phyloP scores from a whole-genome alignment of 148 eudicot genomes.

The Camellia lanceoleosa region DNA sequence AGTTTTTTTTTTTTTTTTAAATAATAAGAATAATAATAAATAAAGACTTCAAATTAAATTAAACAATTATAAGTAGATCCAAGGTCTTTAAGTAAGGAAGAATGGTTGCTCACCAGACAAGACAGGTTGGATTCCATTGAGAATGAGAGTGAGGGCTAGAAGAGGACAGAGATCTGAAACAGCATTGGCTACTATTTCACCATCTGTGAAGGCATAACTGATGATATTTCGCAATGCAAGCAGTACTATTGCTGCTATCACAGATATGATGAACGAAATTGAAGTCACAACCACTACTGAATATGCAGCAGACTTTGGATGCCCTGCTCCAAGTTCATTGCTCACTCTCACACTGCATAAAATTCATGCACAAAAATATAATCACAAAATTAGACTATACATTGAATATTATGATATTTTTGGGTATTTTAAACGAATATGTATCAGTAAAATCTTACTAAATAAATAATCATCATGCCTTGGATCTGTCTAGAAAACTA shows the following conservation, averaged over 20 bases:
- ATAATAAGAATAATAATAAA: too few relatives aligned
- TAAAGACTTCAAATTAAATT: too few relatives aligned
- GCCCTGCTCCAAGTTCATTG: constrained; percentile 25
- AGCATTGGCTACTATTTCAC: constrained; percentile 27
- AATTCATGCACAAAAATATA: too few relatives aligned
- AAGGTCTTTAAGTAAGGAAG: too few relatives aligned
- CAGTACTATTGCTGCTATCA: constrained; percentile 9
- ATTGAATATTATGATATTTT: too few relatives aligned
- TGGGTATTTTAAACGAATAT: too few relatives aligned
- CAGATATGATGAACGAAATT: constrained; percentile 19
- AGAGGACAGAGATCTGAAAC: constrained; percentile 31
- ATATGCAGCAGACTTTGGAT: constrained; percentile 21
- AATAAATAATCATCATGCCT: too few relatives aligned
- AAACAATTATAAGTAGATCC: too few relatives aligned
- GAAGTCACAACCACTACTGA: constrained; percentile 19
- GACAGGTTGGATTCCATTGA: constrained; percentile 33
- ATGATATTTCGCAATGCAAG: constrained; percentile 19
- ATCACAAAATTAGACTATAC: too few relatives aligned
- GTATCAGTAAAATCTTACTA: too few relatives aligned
- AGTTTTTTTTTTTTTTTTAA: too few relatives aligned
- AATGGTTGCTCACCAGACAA: constrained; percentile 23
- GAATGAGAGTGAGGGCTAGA: constrained; percentile 27
- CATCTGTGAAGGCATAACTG: constrained; percentile 35
- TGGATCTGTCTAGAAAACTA: too few relatives aligned
- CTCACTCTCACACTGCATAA: constrained; percentile 15